phyloP scores from a whole-genome alignment of 257 asterid species.

The Solanum rostratum region DNA sequence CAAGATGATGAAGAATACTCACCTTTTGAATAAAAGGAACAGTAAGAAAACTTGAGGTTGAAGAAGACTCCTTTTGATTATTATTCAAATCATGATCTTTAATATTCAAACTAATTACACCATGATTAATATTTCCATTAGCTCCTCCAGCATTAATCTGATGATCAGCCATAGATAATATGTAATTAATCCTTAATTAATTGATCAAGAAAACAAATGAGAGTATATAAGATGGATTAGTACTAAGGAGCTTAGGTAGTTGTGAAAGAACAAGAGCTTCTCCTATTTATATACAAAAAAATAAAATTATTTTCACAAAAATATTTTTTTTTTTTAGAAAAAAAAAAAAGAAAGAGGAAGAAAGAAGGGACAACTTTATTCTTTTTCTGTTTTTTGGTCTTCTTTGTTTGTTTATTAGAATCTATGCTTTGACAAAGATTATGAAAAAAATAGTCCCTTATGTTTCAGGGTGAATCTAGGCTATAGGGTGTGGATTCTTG shows the following conservation, averaged over 20 bases:
- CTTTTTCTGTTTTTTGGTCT: neutral
- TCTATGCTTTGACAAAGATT: neutral
- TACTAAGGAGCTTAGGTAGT: neutral
- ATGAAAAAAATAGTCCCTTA: neutral
- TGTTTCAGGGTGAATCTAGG: neutral
- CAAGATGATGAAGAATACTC: neutral
- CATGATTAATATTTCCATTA: slow-evolving; percentile 27
- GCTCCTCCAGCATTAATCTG: slow-evolving; percentile 14
- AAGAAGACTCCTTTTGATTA: slow-evolving; percentile 1
- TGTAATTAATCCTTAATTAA: neutral
- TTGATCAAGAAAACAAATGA: neutral
- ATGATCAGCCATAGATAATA: slow-evolving; percentile 33
- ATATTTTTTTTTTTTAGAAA: neutral
- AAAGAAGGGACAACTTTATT: neutral
- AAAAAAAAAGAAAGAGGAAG: neutral
- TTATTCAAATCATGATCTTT: slow-evolving; percentile 29
- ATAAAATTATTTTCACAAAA: neutral
- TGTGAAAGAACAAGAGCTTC: neutral
- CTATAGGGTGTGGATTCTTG: neutral
- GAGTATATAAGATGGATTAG: neutral
- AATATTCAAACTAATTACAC: slow-evolving; percentile 25
- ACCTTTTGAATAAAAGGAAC: slow-evolving; percentile 76
- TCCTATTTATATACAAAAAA: neutral
- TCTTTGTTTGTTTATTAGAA: neutral
- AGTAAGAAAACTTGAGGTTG: slow-evolving; percentile 25